Base-by-base conservation (phyloP, 148 eudicot genomes). In the Pharnaceum exiguum region DNA sequence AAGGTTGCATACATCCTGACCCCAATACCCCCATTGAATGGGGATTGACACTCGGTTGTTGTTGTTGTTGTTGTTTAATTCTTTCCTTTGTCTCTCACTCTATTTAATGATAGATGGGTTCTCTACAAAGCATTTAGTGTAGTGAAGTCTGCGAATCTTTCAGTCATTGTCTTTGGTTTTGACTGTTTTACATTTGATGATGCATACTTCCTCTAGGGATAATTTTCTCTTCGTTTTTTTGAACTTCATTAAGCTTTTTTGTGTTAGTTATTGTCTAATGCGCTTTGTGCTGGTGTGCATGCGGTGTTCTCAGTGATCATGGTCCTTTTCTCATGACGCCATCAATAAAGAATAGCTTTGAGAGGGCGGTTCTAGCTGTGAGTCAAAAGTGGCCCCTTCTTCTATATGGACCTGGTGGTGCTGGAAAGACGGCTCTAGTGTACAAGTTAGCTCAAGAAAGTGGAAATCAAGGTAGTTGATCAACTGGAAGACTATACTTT, bases 331-430 rank as follows among this genome's bases (percentile, higher is more conserved):
- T 88, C 31, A 61, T 88, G 77, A 85, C 99, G 45, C 71, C 87
- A 57, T 69, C 89, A 46, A 57, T 86, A 60, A 73, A 65, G 70
- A 86, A 63, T 65, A 76, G 95, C 74, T 76, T 61, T 71, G 95
- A 93, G 73, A 93, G 93, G 82, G 91, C 80, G 26, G 62, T 75
- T 24, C 67, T 89, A 69, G 99, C 99, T 35, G 80, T 85, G 58
- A 82, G 66, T 62, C 96, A 88, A 68, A 89, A 77, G 71, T 83
- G 99, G 99, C 95, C 99, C 62, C 86, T 93, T 80, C 96, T 93
- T 69, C 77, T 93, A 49, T 79, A 83, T 78, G 99, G 99, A 57
- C 83, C 99, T 40, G 76, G 90, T 64, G 99, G 99, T 47, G 58
- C 77, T 13, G 99, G 99, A 61, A 93, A 93, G 72, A 93, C 95